These are phyloP conservation scores for Entomortierella chlamydospora DNA, from an alignment of 192 early-diverging fungal genomes.

Conservation along the genomic window DNA sequence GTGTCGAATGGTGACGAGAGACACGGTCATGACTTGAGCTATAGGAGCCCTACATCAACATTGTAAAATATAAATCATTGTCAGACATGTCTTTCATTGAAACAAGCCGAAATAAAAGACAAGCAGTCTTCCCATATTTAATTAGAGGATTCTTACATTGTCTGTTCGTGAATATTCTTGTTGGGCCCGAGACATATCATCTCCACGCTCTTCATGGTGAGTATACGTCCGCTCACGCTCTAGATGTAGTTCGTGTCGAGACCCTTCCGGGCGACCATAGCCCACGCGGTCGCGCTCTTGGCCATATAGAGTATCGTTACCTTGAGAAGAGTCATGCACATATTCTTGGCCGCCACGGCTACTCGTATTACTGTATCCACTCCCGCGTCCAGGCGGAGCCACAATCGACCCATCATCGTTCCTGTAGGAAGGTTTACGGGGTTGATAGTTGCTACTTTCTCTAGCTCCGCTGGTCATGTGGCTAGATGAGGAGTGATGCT, in stretches of 20 bases:
- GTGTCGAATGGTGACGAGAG: slow-evolving; percentile 12
- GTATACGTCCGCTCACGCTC: slow-evolving; percentile 18
- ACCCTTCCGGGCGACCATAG: slow-evolving; percentile 1
- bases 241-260: slow-evolving; percentile 5
- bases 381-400: slow-evolving; percentile 10
- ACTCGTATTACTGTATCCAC: background rate
- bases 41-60: background rate
- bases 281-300: slow-evolving; percentile 17
- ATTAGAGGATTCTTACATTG: slow-evolving; percentile 22
- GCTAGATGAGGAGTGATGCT: slow-evolving; percentile 2
- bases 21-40: slow-evolving; percentile 12
- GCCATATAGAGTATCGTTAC: background rate
- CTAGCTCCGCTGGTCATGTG: slow-evolving; percentile 29
- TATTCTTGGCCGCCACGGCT: slow-evolving; percentile 12
- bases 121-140: background rate
- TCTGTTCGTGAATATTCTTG: slow-evolving; percentile 20
- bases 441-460: slow-evolving; percentile 35
- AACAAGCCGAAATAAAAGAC: background rate
- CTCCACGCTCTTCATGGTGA: slow-evolving; percentile 16
- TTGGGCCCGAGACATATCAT: slow-evolving; percentile 15
- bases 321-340: slow-evolving; percentile 9
- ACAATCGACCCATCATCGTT: slow-evolving; percentile 14
- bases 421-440: slow-evolving; percentile 16
- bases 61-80: background rate
- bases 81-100: background rate